These are phyloP conservation scores for Cyphellophora attinorum DNA, from an alignment of 2,329 filamentous ascomycete species.

Conservation along the genomic window DNA sequence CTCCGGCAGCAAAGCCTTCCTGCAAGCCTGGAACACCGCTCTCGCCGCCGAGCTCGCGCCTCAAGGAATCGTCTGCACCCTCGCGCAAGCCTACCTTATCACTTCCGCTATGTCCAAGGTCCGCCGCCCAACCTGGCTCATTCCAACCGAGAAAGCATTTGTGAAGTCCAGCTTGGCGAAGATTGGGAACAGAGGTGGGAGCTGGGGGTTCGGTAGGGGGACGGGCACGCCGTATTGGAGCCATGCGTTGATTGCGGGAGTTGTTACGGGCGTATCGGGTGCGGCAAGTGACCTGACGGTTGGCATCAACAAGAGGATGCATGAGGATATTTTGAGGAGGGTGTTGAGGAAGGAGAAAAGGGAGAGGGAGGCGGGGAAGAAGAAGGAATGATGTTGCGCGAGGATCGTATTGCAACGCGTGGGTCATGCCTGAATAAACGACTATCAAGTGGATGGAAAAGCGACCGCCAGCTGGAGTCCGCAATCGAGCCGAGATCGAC, in stretches of 20 bases:
- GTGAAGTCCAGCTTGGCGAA: constrained; percentile 70
- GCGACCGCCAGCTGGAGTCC: no score
- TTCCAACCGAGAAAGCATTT: constrained; percentile 75
- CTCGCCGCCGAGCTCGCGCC: constrained; percentile 74
- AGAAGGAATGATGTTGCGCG: no score
- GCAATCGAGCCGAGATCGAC: no score
- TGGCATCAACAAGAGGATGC: constrained; percentile 61
- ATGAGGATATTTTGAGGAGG: constrained; percentile 70
- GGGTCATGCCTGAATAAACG: no score
- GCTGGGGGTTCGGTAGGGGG: constrained; percentile 67
- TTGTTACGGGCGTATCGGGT: constrained; percentile 39
- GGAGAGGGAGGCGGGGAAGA: constrained; percentile 54
- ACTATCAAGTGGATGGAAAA: no score
- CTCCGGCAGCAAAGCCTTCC: constrained; percentile 94
- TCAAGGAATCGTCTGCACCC: constrained; percentile 76
- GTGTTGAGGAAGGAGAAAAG: constrained; percentile 77
- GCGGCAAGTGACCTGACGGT: constrained; percentile 29
- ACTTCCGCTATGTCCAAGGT: constrained; percentile 97
- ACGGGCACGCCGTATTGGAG: constrained; percentile 91
- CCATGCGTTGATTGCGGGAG: constrained; percentile 82
- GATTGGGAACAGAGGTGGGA: constrained; percentile 67
- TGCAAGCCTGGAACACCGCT: constrained; percentile 89
- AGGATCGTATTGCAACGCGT: no score
- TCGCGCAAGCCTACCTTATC: constrained; percentile 85
- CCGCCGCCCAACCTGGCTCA: constrained; percentile 62